A percentile compares a stretch with the other conserved stretches of the same genome.
Evolutionary conservation across 1,284 basidiomycete species (phyloP).

Genomic region (Abortiporus biennis): DNA sequence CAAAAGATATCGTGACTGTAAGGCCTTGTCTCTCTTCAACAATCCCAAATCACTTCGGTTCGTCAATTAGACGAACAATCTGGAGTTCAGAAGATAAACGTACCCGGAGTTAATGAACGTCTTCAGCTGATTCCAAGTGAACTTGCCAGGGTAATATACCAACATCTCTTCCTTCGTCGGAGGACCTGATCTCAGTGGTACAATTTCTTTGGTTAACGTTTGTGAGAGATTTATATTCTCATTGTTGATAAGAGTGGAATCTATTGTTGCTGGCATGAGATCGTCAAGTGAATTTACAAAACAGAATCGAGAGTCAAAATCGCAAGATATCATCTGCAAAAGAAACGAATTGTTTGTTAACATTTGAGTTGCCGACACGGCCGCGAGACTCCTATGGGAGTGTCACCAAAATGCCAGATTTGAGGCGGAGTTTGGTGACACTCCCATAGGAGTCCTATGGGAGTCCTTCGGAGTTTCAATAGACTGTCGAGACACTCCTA

Average conservation of each 20-base stretch:
- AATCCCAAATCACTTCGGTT: slow-evolving; percentile 67
- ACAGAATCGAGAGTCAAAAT: slow-evolving; percentile 12
- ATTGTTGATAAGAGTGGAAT: slow-evolving; percentile 4
- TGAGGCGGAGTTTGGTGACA: no score
- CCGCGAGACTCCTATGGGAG: no score
- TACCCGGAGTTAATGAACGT: slow-evolving; percentile 74
- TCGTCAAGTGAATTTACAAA: slow-evolving; percentile 10
- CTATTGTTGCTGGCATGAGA: slow-evolving; percentile 8
- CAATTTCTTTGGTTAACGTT: slow-evolving; percentile 13
- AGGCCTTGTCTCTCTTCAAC: slow-evolving; percentile 62
- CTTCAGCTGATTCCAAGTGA: slow-evolving; percentile 71
- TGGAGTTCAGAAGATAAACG: slow-evolving; percentile 5
- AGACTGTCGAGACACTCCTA: no score
- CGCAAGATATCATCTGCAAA: slow-evolving; percentile 12
- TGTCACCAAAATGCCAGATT: no score
- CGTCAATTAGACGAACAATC: not conserved
- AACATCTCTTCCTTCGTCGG: slow-evolving; percentile 64
- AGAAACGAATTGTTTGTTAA: not conserved
- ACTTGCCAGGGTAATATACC: slow-evolving; percentile 63
- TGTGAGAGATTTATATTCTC: not conserved
- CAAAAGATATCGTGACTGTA: slow-evolving; percentile 60
- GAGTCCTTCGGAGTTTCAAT: no score
- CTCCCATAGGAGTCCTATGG: no score
- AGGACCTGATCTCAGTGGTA: slow-evolving; percentile 46
- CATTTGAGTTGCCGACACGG: no score